phyloP scores from a whole-genome alignment of 441 rosid species.

The Gossypium davidsonii region DNA sequence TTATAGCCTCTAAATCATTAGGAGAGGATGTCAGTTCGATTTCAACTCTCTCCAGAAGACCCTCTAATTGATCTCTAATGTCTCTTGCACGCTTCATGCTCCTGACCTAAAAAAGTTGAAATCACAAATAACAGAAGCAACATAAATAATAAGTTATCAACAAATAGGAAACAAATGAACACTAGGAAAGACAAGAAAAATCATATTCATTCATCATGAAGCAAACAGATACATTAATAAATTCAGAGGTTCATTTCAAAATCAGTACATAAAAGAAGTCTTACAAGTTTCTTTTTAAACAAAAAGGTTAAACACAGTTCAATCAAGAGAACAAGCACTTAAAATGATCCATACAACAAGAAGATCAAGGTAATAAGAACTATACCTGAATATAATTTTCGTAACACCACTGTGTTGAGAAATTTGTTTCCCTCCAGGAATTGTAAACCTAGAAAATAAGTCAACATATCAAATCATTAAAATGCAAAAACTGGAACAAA shows the following conservation, averaged over 20 bases:
- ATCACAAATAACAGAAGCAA: constrained; percentile 12
- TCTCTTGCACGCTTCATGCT: constrained; percentile 99
- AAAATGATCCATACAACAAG: background rate
- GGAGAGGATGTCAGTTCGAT: constrained; percentile 64
- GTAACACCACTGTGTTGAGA: constrained; percentile 95
- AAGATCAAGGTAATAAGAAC: background rate
- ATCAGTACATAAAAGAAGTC: background rate
- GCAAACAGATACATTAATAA: background rate
- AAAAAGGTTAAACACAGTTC: background rate
- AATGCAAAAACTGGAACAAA: background rate
- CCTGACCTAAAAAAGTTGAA: constrained; percentile 53
- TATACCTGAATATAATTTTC: constrained; percentile 94
- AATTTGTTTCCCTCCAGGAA: constrained; percentile 97
- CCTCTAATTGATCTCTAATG: constrained; percentile 86
- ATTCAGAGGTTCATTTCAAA: background rate
- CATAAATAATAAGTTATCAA: background rate
- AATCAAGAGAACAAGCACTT: background rate
- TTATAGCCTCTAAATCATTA: constrained; percentile 64
- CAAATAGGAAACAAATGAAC: background rate
- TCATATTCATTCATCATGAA: background rate
- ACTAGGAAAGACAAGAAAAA: background rate
- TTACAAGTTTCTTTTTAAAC: background rate
- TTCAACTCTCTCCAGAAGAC: constrained; percentile 95
- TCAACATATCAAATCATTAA: constrained; percentile 8
- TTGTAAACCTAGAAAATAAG: constrained; percentile 56